These are phyloP conservation scores for Obba rivulosa DNA, from an alignment of 768 basidiomycete genomes.

Conservation along the genomic window DNA sequence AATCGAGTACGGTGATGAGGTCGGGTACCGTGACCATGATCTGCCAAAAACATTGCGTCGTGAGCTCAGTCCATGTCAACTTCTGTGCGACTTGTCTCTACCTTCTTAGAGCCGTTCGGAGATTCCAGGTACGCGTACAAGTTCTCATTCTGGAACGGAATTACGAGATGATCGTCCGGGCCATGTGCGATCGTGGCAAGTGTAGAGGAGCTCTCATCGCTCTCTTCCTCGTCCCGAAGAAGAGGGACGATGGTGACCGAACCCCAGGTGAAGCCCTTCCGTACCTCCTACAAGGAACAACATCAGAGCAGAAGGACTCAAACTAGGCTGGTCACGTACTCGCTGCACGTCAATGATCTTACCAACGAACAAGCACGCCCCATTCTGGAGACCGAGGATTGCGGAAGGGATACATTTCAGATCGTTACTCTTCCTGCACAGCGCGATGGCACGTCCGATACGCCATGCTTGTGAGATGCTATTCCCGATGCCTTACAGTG, in stretches of 20 bases:
- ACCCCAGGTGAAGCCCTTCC: conserved; percentile 29
- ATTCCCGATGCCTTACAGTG: conserved; percentile 29
- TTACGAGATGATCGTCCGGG: conserved; percentile 30
- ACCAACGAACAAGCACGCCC: conserved; percentile 48
- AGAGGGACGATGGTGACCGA: conserved; percentile 25
- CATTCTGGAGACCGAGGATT: conserved; percentile 27
- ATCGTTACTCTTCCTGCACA: conserved; percentile 42
- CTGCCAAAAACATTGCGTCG: too few relatives aligned
- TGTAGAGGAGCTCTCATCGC: conserved; percentile 1
- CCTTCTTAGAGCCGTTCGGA: conserved; percentile 27
- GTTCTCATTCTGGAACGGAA: conserved; percentile 65
- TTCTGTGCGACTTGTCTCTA: neutral
- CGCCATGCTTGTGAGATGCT: conserved; percentile 60
- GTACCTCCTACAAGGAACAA: conserved; percentile 22
- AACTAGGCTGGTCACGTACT: conserved; percentile 4
- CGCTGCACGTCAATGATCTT: conserved; percentile 49
- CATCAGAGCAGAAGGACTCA: neutral
- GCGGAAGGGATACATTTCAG: conserved; percentile 29
- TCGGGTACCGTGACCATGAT: conserved; percentile 58
- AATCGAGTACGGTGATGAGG: conserved; percentile 58
- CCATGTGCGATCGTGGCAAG: neutral
- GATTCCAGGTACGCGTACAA: conserved; percentile 37
- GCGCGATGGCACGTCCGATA: conserved; percentile 53
- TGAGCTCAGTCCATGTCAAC: too few relatives aligned
- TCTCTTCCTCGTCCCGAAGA: conserved; percentile 25